Base-by-base conservation (phyloP, 108 stramenopile species). In the Cylindrotheca fusiformis region DNA sequence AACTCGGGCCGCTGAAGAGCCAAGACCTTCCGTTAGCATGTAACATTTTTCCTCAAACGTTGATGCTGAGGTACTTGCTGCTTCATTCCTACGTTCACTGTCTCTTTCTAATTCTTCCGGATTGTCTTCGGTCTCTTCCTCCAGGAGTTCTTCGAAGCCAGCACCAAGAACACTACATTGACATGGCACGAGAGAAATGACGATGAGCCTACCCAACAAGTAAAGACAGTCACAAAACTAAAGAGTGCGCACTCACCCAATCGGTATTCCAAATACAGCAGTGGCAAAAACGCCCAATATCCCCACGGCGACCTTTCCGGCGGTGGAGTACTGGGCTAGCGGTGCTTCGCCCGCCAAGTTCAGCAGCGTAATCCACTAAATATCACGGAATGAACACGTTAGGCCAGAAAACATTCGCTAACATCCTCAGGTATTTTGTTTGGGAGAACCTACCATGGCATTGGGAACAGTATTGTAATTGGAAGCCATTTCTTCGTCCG, bases 311-410 rank as follows among this genome's bases (percentile, higher is more conserved):
- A 95, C 65, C 56, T 94, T 96, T 10, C 95, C 95, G 57, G 52
- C 33, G 12, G 55, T 32, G 26, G 77, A 84, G 56, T 96, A 96
- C 32, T 93, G 80, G 6, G 82, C 82, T 8, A 96, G 63, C 2
- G 95, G 95, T 12, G 88, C 76, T 60, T 96, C 95, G 1, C 95
- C 95, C 23, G 89, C 71, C 8, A 96, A 78, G 56, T 96, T 96
- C 24, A 96, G 64, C 12, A 96, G 70, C 2, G 95, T 94, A 17
- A 96, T 80, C 95, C 95, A 96, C 36, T 41, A 14, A 41, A 41
- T 10, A 14, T 14, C 6, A 41, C 14, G 36, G 14, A 10, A 14
- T 10, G 36, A 41, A 41, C 10, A 6, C 6, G 36, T 41, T 41
- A 6, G 14, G n/a, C n/a, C n/a, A n/a, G n/a, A n/a, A n/a, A n/a